These are phyloP conservation scores for Venturiaceae sp. DNA, from an alignment of 2,329 filamentous ascomycete genomes.

Conservation along the genomic window DNA sequence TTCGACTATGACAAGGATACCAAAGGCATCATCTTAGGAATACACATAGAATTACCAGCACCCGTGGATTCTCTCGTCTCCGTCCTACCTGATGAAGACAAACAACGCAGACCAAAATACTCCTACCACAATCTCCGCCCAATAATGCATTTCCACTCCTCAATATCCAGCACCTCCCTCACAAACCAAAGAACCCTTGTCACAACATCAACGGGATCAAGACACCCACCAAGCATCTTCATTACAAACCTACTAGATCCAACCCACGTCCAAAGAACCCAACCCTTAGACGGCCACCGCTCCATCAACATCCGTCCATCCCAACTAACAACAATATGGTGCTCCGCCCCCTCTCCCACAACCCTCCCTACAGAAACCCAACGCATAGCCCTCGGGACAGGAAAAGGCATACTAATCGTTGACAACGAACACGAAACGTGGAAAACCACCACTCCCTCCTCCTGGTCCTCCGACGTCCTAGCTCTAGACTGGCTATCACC, in stretches of 20 bases:
- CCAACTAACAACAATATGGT: conserved; percentile 18
- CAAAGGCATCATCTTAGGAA: neutral
- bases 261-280: conserved; percentile 12
- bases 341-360: conserved; percentile 16
- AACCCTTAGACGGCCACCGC: conserved; percentile 13
- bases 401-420: conserved; percentile 15
- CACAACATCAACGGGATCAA: conserved; percentile 20
- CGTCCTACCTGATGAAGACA: neutral
- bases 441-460: conserved; percentile 2
- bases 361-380: conserved; percentile 2
- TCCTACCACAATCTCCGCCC: conserved; percentile 16
- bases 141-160: conserved; percentile 16
- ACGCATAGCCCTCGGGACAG: conserved; percentile 20
- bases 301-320: conserved; percentile 19
- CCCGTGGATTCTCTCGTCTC: neutral
- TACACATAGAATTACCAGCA: neutral
- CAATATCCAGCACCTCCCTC: conserved; percentile 20
- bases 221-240: conserved; percentile 18
- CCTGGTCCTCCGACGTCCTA: conserved; percentile 19
- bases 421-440: conserved; percentile 5
- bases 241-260: conserved; percentile 15
- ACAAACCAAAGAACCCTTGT: conserved; percentile 20
- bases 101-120: conserved; percentile 12
- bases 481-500: conserved; percentile 23
- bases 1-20: conserved; percentile 1